phyloP scores from a whole-genome alignment of 2,329 filamentous ascomycete species.

The Alternaria brassicae region DNA sequence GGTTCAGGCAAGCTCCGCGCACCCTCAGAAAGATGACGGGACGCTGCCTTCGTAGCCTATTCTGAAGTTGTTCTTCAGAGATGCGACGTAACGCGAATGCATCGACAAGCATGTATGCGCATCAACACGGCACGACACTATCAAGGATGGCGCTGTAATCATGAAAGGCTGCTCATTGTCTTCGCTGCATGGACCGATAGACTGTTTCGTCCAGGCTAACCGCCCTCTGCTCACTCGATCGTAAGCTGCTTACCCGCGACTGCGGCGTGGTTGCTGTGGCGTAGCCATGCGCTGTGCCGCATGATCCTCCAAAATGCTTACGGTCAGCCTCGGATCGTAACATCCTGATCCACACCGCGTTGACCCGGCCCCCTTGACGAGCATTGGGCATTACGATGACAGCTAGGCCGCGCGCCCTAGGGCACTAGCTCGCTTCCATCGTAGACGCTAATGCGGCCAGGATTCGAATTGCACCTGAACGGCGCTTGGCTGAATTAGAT shows the following conservation, averaged over 20 bases:
- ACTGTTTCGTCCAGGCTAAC: too few relatives aligned
- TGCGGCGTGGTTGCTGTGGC: too few relatives aligned
- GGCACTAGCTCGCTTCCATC: background rate
- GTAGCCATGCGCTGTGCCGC: too few relatives aligned
- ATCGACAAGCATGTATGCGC: background rate
- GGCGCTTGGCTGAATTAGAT: too few relatives aligned
- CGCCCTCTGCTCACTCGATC: too few relatives aligned
- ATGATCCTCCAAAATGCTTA: too few relatives aligned
- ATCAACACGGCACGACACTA: background rate
- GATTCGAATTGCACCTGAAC: background rate
- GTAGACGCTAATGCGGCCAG: background rate
- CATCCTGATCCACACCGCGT: too few relatives aligned
- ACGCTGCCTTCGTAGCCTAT: background rate
- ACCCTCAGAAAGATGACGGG: too few relatives aligned
- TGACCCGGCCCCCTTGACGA: background rate
- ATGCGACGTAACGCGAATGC: background rate
- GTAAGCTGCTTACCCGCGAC: too few relatives aligned
- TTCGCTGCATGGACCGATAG: too few relatives aligned
- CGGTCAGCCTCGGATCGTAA: too few relatives aligned
- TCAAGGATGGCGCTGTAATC: background rate
- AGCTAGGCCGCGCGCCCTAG: background rate
- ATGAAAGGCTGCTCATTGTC: background rate
- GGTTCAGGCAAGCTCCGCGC: too few relatives aligned
- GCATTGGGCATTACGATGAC: background rate
- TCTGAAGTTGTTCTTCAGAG: background rate